These are phyloP conservation scores for Acmispon strigosus DNA, from an alignment of 306 rosid species.

Conservation along the genomic window DNA sequence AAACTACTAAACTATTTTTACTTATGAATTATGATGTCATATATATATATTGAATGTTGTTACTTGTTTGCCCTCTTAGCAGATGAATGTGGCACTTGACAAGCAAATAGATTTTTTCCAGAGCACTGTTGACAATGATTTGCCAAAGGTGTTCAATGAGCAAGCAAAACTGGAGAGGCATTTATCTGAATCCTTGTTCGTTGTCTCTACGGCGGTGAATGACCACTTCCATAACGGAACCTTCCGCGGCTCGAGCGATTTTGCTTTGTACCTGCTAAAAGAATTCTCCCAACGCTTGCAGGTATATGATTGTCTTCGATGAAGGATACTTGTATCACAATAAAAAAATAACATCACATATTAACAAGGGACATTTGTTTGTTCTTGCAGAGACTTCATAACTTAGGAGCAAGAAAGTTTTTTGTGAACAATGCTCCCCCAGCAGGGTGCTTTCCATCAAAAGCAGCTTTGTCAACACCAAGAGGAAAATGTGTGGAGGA, in stretches of 20 bases:
- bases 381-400: constrained; percentile 26
- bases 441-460: constrained; percentile 33
- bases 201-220: constrained; percentile 18
- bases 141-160: background rate
- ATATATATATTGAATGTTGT: too few relatives aligned
- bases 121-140: constrained; percentile 7
- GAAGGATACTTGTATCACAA: too few relatives aligned
- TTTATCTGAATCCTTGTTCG: constrained; percentile 28
- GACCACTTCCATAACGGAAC: constrained; percentile 3
- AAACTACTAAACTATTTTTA: too few relatives aligned
- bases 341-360: background rate
- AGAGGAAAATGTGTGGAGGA: constrained; percentile 20
- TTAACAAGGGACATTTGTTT: background rate
- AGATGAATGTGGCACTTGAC: constrained; percentile 9
- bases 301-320: too few relatives aligned
- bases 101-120: constrained; percentile 8
- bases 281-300: constrained; percentile 18
- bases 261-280: background rate
- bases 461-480: background rate
- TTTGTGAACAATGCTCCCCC: constrained; percentile 28
- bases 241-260: background rate
- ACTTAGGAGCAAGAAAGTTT: constrained; percentile 35
- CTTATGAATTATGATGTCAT: too few relatives aligned
- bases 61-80: background rate
- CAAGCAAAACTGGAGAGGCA: constrained; percentile 5